Base-by-base conservation (phyloP, 2,329 filamentous ascomycete genomes). In the Phialocephala subalpina region DNA sequence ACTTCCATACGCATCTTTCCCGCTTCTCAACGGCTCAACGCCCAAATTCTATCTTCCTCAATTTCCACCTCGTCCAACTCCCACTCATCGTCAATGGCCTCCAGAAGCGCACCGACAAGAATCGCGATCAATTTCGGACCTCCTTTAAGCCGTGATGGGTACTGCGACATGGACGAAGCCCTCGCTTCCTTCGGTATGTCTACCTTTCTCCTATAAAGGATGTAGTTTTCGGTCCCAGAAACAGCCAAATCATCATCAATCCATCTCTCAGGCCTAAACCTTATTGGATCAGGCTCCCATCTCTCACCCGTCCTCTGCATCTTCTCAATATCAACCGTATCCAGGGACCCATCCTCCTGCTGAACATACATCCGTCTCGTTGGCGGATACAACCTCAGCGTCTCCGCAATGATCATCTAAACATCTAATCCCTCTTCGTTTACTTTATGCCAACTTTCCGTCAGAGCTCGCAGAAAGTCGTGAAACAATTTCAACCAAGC, bases 201-300 rank as follows among this genome's bases (percentile, higher is more conserved):
- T 1, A 45, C 38, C 57, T 59, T 59, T 12, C 40, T 29, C 11
- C 57, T 36, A 59, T 47, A 59, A 12, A 38, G 57, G 5, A 59
- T 45, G 25, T 59, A 59, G 11, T 47, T 9, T 7, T 4, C 40
- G 4, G 57, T 59, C 6, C 18, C 20, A 12, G 22, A 9, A n/a
- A 45, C 22, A 45, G 47, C 57, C 11, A 42, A 14, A 7, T 14
- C 33, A 18, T 18, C 38, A 2, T 25, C 9, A 8, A 53, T 9
- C 65, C 64, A 80, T 8, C 79, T 73, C 6, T 65, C 63, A 0
- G 69, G 70, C 7, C 35, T 18, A 20, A 70, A 73, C 14, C 12
- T 18, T 4, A 57, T 2, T 6, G 67, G 56, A 42, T 71, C 55
- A 2, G 6, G 18, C 22, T 65, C 69, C 68, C 69, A 72, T 11